phyloP scores from a whole-genome alignment of 192 early-diverging fungal genomes.

The Dissophora globulifera region DNA sequence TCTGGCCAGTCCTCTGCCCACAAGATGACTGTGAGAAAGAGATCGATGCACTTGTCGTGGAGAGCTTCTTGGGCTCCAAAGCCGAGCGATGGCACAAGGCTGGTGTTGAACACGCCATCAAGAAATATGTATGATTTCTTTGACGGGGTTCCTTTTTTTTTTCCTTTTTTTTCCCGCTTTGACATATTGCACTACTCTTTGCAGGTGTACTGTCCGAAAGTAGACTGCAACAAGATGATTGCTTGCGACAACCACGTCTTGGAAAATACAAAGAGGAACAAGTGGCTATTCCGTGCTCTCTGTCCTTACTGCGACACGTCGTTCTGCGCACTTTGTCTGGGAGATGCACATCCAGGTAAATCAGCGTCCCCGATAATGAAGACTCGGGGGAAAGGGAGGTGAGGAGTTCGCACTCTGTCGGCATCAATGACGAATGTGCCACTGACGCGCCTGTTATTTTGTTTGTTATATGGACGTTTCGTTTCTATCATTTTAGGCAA shows the following conservation, averaged over 20 bases:
- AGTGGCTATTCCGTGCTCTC: too few species aligned
- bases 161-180: background rate
- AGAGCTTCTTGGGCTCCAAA: conserved; percentile 6
- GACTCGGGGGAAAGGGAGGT: too few species aligned
- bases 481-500: background rate
- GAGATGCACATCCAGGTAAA: conserved; percentile 18
- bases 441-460: too few species aligned
- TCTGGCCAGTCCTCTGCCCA: conserved; percentile 31
- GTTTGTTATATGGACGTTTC: background rate
- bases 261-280: too few species aligned
- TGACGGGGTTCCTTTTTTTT: background rate
- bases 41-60: conserved; percentile 4
- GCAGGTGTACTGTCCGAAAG: conserved; percentile 28
- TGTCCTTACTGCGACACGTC: conserved; percentile 18
- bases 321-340: conserved; percentile 18
- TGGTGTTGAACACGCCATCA: conserved; percentile 27
- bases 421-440: too few species aligned
- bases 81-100: conserved; percentile 18
- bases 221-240: conserved; percentile 5
- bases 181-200: too few species aligned
- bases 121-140: conserved; percentile 17
- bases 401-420: too few species aligned
- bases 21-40: background rate
- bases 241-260: background rate
- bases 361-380: too few species aligned